Evolutionary conservation across 768 basidiomycete genomes (phyloP).

Genomic region (Suillus hirtellus): DNA sequence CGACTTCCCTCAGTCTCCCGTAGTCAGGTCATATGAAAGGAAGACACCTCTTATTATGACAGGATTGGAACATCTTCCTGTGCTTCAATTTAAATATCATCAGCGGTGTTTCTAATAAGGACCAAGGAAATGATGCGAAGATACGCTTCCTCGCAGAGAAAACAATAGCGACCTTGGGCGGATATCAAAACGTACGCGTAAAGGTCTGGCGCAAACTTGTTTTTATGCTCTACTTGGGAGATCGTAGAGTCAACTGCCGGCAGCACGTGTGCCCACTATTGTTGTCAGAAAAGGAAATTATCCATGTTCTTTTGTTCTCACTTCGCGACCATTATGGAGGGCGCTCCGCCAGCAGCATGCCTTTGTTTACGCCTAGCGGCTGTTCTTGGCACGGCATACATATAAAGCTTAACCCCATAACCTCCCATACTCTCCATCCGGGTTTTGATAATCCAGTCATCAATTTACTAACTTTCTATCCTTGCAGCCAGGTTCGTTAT

Average conservation of each 20-base stretch:
- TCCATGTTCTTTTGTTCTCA: constrained; percentile 34
- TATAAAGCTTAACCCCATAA: constrained; percentile 27
- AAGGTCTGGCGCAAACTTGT: background rate
- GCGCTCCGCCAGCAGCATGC: constrained; percentile 18
- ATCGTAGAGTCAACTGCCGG: background rate
- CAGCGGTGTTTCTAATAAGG: background rate
- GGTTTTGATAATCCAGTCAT: constrained; percentile 39
- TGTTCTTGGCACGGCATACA: constrained; percentile 4
- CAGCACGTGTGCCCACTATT: constrained; percentile 23
- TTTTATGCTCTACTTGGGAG: background rate
- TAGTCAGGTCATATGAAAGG: background rate
- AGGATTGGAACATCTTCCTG: background rate
- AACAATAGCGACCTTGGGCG: background rate
- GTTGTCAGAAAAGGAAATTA: constrained; percentile 30
- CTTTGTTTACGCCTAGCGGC: constrained; percentile 13
- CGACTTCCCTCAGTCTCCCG: background rate
- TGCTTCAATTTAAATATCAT: background rate
- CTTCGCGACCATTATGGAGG: constrained; percentile 27
- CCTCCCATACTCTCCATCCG: constrained; percentile 19
- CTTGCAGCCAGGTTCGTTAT: constrained; percentile 32
- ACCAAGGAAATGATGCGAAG: background rate
- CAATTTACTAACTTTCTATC: constrained; percentile 12
- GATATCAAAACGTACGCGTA: background rate
- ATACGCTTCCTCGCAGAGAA: background rate
- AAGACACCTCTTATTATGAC: background rate